Evolutionary conservation across 2,329 filamentous ascomycete species (phyloP), one percentile per base, ranked within the genome.

Genomic region (Ploettnerulaceae sp.): DNA sequence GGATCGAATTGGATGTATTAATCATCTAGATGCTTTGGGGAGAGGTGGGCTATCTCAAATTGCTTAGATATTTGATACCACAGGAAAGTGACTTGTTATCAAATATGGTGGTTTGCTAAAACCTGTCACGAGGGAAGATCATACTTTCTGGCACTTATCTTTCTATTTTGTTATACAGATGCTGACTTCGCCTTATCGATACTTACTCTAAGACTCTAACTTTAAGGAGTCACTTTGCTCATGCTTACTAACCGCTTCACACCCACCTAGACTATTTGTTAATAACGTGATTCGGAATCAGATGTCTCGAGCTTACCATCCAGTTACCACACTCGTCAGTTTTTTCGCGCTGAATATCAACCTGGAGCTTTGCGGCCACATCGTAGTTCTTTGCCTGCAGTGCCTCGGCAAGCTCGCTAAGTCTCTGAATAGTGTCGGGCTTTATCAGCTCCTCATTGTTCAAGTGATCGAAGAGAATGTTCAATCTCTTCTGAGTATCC

Each of bases 381-480:
- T 80, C 76, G 56, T 86, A 90, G 57, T 93, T 74, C 70, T 80
- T 82, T 45, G 71, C 66, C 57, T 86, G 78, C 45, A 94, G 67
- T 20, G 84, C 79, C 52, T 78, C 70, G 7, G 86, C 76, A 22
- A 89, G 69, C 58, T 81, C 71, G 7, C 74, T 72, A 58, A 90
- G 71, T 62, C 82, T 74, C 51, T 79, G 73, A 39, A 90, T 77
- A 0, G 86, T 96, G 60, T 86, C 83, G 1, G 86, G 79, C 69
- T 85, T 86, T 45, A 97, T 74, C 31, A 96, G 73, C 61, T 97
- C 90, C 62, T 90, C 86, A 57, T 97, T 97, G 75, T 97, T 98
- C 36, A 98, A 74, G 66, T 96, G 89, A 63, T 98, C 91, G 65
- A 96, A 97, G n/a, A 98, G 73, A 39, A 96, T 82, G 60, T 86